Evolutionary conservation across 176 grass and related monocot genomes (phyloP).

Genomic region (Eragrostis nindensis): DNA sequence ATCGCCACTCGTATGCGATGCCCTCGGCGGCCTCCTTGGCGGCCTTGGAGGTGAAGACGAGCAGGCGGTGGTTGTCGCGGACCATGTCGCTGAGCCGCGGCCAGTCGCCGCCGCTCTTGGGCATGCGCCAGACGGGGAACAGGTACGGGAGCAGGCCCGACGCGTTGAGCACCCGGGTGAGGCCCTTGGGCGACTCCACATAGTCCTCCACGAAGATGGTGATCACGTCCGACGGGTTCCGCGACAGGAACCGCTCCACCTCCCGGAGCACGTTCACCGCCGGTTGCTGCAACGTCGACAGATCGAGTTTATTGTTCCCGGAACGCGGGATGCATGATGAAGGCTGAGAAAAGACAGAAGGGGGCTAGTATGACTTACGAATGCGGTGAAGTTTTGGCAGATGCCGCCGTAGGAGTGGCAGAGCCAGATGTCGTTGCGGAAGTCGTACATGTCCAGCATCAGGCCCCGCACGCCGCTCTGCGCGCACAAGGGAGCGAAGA

Average conservation of each 20-base stretch:
- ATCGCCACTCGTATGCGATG: conserved; percentile 85
- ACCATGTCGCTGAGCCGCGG: conserved; percentile 90
- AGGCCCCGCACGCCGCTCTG: conserved; percentile 89
- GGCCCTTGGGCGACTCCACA: conserved; percentile 68
- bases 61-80: conserved; percentile 63
- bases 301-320: too few relatives aligned
- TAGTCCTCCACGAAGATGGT: conserved; percentile 95
- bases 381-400: conserved; percentile 91
- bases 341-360: background rate
- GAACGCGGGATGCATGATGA: too few relatives aligned
- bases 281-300: too few relatives aligned
- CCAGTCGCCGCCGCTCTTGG: conserved; percentile 85
- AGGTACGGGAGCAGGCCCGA: conserved; percentile 62
- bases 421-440: conserved; percentile 73
- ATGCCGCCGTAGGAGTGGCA: conserved; percentile 88
- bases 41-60: conserved; percentile 85
- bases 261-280: conserved; percentile 72
- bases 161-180: conserved; percentile 76
- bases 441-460: conserved; percentile 99
- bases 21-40: conserved; percentile 76
- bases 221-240: conserved; percentile 71
- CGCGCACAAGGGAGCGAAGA: background rate
- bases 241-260: conserved; percentile 66
- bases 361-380: conserved; percentile 51
- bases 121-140: conserved; percentile 78